Percentiles rank a stretch among this genome's conserved stretches.
Conservation (phyloP, 1,139 yeast genomes). For the Starmera stellimalicola region DNA sequence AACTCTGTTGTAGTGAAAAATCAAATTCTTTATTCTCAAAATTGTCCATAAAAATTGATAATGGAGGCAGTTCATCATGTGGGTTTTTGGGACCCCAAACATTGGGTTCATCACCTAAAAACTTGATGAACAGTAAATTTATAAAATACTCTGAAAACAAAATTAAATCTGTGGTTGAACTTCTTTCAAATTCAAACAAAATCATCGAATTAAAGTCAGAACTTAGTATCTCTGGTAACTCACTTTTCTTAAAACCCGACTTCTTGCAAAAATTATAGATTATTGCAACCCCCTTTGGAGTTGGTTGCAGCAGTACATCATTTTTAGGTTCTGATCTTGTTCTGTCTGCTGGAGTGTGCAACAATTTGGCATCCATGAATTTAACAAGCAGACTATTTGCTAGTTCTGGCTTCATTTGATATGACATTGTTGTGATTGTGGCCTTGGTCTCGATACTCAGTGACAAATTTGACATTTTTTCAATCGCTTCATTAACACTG, state of each 20-base stretch:
- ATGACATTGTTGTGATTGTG: constrained; percentile 53
- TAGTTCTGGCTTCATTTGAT: constrained; percentile 43
- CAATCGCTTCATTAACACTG: constrained; percentile 40
- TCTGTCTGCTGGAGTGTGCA: constrained; percentile 73
- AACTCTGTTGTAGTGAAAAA: constrained; percentile 10
- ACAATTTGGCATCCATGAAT: constrained; percentile 56
- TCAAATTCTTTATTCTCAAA: constrained; percentile 23
- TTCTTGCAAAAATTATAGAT: constrained; percentile 50
- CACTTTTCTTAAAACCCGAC: constrained; percentile 38
- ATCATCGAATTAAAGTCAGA: constrained; percentile 65
- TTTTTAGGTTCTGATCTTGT: constrained; percentile 41
- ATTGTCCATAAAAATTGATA: constrained; percentile 19
- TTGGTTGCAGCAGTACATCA: constrained; percentile 56
- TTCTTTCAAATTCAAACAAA: constrained; percentile 60
- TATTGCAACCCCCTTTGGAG: constrained; percentile 82
- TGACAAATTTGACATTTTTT: constrained; percentile 38
- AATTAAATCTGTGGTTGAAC: constrained; percentile 49
- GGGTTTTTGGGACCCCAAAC: constrained; percentile 50
- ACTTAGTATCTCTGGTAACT: constrained; percentile 36
- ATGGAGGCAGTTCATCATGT: constrained; percentile 30
- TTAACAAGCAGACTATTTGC: constrained; percentile 41
- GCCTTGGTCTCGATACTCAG: constrained; percentile 37
- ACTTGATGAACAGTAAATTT: constrained; percentile 49
- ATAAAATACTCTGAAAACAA: constrained; percentile 56
- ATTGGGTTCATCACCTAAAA: constrained; percentile 64